These are phyloP conservation scores for Ceratocystiopsis sp. DNA, from an alignment of 2,329 filamentous ascomycete genomes.

Conservation along the genomic window DNA sequence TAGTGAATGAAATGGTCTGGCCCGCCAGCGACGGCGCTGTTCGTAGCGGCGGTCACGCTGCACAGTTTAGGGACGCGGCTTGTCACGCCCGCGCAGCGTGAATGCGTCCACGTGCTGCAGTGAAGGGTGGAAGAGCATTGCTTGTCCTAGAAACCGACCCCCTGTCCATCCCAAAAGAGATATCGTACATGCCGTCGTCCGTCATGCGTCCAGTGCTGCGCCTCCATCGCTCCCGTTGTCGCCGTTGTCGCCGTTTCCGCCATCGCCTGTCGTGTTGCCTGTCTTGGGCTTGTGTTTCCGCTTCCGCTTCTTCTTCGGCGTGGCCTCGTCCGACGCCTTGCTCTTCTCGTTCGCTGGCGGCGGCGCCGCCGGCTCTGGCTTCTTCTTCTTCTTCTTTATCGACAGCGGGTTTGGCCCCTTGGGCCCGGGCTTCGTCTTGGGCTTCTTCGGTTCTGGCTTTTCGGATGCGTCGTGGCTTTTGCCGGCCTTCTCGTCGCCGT, in stretches of 20 bases:
- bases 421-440: constrained; percentile 17
- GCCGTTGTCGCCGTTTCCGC: background rate
- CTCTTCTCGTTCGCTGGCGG: background rate
- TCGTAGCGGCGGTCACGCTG: no score
- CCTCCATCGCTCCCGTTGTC: no score
- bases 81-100: no score
- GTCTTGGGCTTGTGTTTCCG: constrained; percentile 11
- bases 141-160: no score
- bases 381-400: constrained; percentile 17
- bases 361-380: constrained; percentile 6
- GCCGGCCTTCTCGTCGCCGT: constrained; percentile 18
- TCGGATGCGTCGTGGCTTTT: constrained; percentile 11
- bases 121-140: no score
- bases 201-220: no score
- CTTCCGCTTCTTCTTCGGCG: constrained; percentile 12
- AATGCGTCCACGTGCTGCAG: no score
- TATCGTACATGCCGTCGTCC: no score
- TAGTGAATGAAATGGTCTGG: no score
- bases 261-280: background rate
- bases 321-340: background rate
- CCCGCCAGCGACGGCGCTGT: no score
- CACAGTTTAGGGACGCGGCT: no score
- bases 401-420: constrained; percentile 19
- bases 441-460: constrained; percentile 14
- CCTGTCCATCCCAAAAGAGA: no score